A percentile compares a stretch with the other conserved stretches of the same genome.
These are phyloP conservation scores for Fusarium chuoi DNA, from an alignment of 2,329 filamentous ascomycete species.

Conservation along the genomic window DNA sequence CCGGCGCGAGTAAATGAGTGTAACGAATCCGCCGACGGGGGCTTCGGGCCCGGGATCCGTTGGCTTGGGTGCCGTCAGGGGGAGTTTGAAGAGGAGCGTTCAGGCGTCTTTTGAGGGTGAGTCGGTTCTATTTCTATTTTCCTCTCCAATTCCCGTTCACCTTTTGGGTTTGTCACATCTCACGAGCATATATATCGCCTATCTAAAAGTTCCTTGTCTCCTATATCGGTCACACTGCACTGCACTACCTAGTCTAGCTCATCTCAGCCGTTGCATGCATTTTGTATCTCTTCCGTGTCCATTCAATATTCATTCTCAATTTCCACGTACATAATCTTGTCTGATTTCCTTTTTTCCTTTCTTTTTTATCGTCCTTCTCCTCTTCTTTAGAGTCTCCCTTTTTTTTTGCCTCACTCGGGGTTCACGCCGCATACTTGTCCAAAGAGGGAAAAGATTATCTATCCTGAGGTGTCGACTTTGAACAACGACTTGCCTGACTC, in stretches of 20 bases:
- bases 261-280: not conserved
- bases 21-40: constrained; percentile 64
- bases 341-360: not conserved
- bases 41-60: constrained; percentile 60
- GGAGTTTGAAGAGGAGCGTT: constrained; percentile 65
- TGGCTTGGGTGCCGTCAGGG: constrained; percentile 51
- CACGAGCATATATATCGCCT: constrained; percentile 13
- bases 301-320: constrained; percentile 1
- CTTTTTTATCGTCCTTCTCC: not conserved
- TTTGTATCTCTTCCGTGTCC: not conserved
- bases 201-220: constrained; percentile 16
- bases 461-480: constrained; percentile 37
- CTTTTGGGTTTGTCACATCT: not conserved
- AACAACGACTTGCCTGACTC: constrained; percentile 25
- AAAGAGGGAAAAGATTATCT: constrained; percentile 22
- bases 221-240: constrained; percentile 7
- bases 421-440: constrained; percentile 19
- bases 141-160: not conserved
- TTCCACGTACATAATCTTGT: not conserved
- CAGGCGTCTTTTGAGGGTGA: constrained; percentile 71
- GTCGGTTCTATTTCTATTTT: constrained; percentile 5
- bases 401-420: constrained; percentile 1
- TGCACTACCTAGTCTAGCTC: not conserved
- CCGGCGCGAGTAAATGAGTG: constrained; percentile 58
- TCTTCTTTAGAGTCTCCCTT: not conserved